phyloP scores from a whole-genome alignment of 306 rosid genomes.

The Ziziphus jujuba region DNA sequence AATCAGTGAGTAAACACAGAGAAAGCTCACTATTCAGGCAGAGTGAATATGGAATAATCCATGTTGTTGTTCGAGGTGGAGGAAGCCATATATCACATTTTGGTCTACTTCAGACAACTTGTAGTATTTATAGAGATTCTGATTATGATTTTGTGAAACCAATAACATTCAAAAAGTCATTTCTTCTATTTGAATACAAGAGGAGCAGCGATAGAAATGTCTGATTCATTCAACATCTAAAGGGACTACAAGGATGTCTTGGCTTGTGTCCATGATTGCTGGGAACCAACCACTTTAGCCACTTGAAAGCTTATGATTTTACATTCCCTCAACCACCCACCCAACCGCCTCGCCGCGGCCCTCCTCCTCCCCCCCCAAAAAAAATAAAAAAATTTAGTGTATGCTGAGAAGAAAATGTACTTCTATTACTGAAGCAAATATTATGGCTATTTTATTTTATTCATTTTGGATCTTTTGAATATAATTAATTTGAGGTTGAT shows the following conservation, averaged over 20 bases:
- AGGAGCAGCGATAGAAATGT: conserved; percentile 70
- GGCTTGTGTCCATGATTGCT: conserved; percentile 78
- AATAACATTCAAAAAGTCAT: conserved; percentile 71
- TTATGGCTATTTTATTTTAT: no score
- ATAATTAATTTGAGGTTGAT: no score
- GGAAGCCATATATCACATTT: conserved; percentile 59
- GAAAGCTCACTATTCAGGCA: conserved; percentile 57
- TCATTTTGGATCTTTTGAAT: no score
- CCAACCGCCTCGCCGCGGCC: no score
- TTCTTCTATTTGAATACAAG: conserved; percentile 70
- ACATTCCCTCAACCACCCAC: no score
- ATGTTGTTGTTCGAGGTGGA: conserved; percentile 76
- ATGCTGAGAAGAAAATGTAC: neutral
- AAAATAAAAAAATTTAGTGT: no score
- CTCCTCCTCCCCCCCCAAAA: no score
- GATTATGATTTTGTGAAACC: conserved; percentile 76
- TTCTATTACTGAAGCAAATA: no score
- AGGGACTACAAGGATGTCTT: conserved; percentile 77
- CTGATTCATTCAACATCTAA: conserved; percentile 72
- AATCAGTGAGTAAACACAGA: conserved; percentile 62
- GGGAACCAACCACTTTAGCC: conserved; percentile 60
- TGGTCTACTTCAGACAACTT: conserved; percentile 43
- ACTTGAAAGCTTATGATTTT: no score
- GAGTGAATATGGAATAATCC: conserved; percentile 69
- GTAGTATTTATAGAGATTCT: conserved; percentile 72